Evolutionary conservation across 108 stramenopile species (phyloP).

Genomic region (Discostella pseudostelligera): DNA sequence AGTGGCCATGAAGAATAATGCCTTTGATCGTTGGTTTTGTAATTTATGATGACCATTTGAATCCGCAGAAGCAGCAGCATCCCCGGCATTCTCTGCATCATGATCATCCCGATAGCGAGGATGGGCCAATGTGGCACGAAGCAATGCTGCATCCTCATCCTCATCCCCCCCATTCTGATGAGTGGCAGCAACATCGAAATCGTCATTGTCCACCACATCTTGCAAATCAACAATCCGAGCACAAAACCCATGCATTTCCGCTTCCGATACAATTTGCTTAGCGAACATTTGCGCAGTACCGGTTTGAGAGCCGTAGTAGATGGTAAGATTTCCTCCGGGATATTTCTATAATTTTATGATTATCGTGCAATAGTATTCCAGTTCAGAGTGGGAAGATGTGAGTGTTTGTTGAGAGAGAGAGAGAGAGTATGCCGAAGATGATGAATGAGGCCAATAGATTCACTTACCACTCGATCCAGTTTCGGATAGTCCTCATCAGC

Average conservation of each 20-base stretch:
- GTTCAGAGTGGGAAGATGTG: too few species aligned
- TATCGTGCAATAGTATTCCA: too few species aligned
- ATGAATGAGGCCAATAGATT: too few species aligned
- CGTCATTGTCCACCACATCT: slow-evolving; percentile 64
- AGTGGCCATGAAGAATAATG: slow-evolving; percentile 91
- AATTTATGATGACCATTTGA: background rate
- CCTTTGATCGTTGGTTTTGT: slow-evolving; percentile 38
- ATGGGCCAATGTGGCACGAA: slow-evolving; percentile 38
- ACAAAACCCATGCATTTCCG: slow-evolving; percentile 76
- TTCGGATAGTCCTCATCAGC: too few species aligned
- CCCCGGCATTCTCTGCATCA: slow-evolving; percentile 63
- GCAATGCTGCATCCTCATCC: slow-evolving; percentile 14
- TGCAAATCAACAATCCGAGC: slow-evolving; percentile 87
- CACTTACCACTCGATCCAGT: too few species aligned
- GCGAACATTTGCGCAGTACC: slow-evolving; percentile 98
- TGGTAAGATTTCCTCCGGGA: slow-evolving; percentile 70
- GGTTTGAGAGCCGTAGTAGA: slow-evolving; percentile 97
- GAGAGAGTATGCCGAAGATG: too few species aligned
- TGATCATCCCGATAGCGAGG: slow-evolving; percentile 41
- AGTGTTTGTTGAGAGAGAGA: too few species aligned
- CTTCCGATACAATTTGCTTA: slow-evolving; percentile 79
- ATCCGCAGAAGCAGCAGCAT: slow-evolving; percentile 66
- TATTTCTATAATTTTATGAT: slow-evolving; percentile 37
- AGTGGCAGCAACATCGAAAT: slow-evolving; percentile 1
- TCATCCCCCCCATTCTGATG: background rate